Evolutionary conservation across 805 yeast genomes (phyloP).

Genomic region (Pichia nanzhaoensis): DNA sequence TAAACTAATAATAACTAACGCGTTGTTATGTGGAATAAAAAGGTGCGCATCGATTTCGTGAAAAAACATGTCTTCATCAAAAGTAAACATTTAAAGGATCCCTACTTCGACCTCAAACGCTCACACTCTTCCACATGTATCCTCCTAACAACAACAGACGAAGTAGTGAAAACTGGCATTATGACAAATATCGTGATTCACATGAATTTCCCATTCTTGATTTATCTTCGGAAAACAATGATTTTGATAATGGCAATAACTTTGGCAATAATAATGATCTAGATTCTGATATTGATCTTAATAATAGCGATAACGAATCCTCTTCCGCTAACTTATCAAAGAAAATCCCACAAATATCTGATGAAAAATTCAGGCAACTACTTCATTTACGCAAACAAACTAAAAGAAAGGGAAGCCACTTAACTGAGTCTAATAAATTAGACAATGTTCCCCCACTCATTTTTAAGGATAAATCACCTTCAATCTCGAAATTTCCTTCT

Average conservation of each 20-base stretch:
- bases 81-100: not conserved
- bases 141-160: not conserved
- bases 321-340: conserved; percentile 4
- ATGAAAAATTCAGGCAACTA: conserved; percentile 4
- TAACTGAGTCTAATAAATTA: not conserved
- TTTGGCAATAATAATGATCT: too few relatives aligned
- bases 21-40: not conserved
- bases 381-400: not conserved
- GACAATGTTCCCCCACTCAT: conserved; percentile 1
- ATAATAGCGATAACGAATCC: not conserved
- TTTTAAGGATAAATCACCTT: not conserved
- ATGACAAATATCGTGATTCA: conserved; percentile 10
- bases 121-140: not conserved
- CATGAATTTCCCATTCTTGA: conserved; percentile 11
- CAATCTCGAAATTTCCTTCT: too few relatives aligned
- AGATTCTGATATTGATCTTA: too few relatives aligned
- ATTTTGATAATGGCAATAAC: too few relatives aligned
- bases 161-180: conserved; percentile 11
- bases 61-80: not conserved
- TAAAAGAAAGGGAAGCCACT: not conserved
- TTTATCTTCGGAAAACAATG: conserved; percentile 4
- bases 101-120: not conserved
- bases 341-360: conserved; percentile 7
- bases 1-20: too few relatives aligned
- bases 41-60: not conserved